A percentile compares a stretch with the other conserved stretches of the same genome.
Conservation (phyloP, 352 stramenopile species). For the Proteromonas lacertae region DNA sequence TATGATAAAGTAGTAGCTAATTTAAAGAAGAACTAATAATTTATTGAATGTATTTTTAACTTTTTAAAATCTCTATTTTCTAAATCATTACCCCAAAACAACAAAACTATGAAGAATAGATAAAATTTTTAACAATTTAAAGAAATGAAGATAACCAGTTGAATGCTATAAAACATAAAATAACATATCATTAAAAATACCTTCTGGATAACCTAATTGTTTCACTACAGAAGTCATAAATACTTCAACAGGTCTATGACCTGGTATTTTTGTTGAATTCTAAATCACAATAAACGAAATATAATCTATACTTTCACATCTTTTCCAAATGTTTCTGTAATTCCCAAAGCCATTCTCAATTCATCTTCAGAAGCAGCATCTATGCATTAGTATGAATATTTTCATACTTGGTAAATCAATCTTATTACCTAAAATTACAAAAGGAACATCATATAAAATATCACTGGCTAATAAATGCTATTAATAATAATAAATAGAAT, state of each 20-base stretch:
- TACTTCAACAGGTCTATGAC: conserved; percentile 62
- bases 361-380: conserved; percentile 89
- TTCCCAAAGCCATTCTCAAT: conserved; percentile 44
- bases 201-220: conserved; percentile 89
- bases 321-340: conserved; percentile 96
- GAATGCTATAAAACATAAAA: too few species aligned
- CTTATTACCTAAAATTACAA: conserved; percentile 98
- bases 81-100: too few species aligned
- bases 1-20: too few species aligned
- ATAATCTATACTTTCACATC: conserved; percentile 16
- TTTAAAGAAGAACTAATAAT: too few species aligned
- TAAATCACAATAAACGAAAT: not conserved
- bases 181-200: too few species aligned
- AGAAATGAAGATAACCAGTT: too few species aligned
- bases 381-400: too few species aligned
- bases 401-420: conserved; percentile 88
- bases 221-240: conserved; percentile 98
- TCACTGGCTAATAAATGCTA: conserved; percentile 64
- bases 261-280: conserved; percentile 8
- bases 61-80: too few species aligned
- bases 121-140: too few species aligned
- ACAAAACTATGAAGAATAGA: too few species aligned
- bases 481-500: conserved; percentile 1
- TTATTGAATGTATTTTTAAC: too few species aligned
- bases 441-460: conserved; percentile 83